phyloP scores from a whole-genome alignment of 2,329 filamentous ascomycete genomes.

The Ophioceras dolichostomum region DNA sequence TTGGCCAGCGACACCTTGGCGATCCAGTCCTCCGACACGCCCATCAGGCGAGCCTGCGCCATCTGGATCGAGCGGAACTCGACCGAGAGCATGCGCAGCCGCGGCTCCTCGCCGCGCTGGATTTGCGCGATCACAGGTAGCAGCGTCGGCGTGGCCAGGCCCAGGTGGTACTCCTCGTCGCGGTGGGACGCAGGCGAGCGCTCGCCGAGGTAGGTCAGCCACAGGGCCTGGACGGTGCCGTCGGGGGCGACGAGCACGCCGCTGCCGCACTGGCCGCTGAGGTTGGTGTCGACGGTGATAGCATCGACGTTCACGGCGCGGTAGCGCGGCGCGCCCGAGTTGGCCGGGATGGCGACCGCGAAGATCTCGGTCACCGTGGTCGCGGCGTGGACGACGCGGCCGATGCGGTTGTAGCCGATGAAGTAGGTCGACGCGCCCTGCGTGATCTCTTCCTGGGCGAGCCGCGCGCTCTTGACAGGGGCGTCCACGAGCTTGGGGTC shows the following conservation, averaged over 20 bases:
- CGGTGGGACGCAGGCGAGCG: conserved; percentile 65
- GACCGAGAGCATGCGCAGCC: conserved; percentile 81
- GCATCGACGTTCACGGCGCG: conserved; percentile 92
- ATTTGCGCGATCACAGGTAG: conserved; percentile 83
- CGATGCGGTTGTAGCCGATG: conserved; percentile 95
- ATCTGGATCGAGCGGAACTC: conserved; percentile 94
- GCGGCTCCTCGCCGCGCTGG: conserved; percentile 64
- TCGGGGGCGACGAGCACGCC: conserved; percentile 85
- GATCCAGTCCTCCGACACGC: conserved; percentile 92
- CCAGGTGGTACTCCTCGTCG: conserved; percentile 94
- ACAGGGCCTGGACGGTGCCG: conserved; percentile 86
- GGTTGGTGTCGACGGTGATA: conserved; percentile 88
- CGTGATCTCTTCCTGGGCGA: conserved; percentile 71
- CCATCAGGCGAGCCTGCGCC: conserved; percentile 95
- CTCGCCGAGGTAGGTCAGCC: conserved; percentile 95
- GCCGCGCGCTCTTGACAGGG: conserved; percentile 76
- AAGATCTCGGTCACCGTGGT: conserved; percentile 96
- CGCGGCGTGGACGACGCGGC: conserved; percentile 83
- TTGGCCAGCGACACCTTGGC: conserved; percentile 79
- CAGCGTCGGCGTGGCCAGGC: conserved; percentile 76
- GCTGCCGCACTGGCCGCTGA: conserved; percentile 85
- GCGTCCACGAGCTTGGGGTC: conserved; percentile 89
- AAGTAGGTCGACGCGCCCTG: conserved; percentile 94
- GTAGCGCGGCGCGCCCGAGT: conserved; percentile 82
- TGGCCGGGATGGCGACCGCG: conserved; percentile 90